A percentile compares a stretch with the other conserved stretches of the same genome.
Conservation (phyloP, 2,329 filamentous ascomycete species). For the Penicillium sp. region DNA sequence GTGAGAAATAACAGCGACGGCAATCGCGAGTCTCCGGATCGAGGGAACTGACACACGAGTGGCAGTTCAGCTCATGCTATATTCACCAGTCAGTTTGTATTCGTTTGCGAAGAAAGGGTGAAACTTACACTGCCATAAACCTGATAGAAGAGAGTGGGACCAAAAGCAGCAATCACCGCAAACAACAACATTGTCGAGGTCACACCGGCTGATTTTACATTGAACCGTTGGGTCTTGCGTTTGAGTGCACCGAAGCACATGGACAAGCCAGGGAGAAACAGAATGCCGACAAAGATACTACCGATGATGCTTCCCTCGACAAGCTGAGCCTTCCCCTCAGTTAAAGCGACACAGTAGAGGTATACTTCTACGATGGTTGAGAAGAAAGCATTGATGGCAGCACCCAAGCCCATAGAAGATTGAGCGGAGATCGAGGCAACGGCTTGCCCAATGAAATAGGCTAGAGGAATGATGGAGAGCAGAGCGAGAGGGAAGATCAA, state of each 20-base stretch:
- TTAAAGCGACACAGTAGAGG: slow-evolving; percentile 90
- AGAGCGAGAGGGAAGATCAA: slow-evolving; percentile 83
- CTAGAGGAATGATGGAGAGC: slow-evolving; percentile 90
- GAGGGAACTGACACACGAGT: slow-evolving; percentile 58
- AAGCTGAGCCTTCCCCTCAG: slow-evolving; percentile 85
- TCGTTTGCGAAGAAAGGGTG: background rate
- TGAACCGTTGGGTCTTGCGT: slow-evolving; percentile 97
- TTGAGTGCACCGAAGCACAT: slow-evolving; percentile 99
- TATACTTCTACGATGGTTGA: slow-evolving; percentile 97
- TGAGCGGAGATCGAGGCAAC: slow-evolving; percentile 98
- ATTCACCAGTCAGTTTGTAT: slow-evolving; percentile 37
- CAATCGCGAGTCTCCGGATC: slow-evolving; percentile 62
- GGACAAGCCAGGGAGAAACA: slow-evolving; percentile 90
- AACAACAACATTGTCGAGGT: slow-evolving; percentile 98
- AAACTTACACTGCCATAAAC: slow-evolving; percentile 82
- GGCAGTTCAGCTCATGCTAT: slow-evolving; percentile 87
- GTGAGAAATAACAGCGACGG: slow-evolving; percentile 89
- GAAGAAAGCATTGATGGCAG: slow-evolving; percentile 97
- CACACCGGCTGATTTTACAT: slow-evolving; percentile 91
- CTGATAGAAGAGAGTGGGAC: slow-evolving; percentile 95
- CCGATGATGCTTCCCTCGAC: slow-evolving; percentile 97
- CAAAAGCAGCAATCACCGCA: slow-evolving; percentile 90
- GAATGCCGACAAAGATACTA: slow-evolving; percentile 94
- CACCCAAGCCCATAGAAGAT: slow-evolving; percentile 96
- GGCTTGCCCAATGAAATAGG: slow-evolving; percentile 98